Evolutionary conservation across 768 basidiomycete genomes (phyloP), one percentile per base, ranked within the genome.

Genomic region (Agaricus blazei): DNA sequence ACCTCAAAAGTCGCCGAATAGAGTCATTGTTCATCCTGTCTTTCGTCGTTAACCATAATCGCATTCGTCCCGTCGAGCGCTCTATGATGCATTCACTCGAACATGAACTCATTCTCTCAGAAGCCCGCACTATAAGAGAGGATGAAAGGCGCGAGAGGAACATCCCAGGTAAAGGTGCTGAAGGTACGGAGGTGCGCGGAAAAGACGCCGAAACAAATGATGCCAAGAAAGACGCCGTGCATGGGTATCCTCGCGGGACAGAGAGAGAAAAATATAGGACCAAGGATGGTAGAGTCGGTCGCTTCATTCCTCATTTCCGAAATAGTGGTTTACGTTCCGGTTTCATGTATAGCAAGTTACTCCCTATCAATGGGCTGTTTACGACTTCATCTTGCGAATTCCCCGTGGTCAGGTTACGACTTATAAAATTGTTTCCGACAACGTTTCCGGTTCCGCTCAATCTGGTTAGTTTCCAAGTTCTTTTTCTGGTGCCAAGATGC

Each of bases 401-500:
- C 83, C 82, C 0, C 59, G 48, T 0, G 82, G 83, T 1, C 76
- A 71, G 41, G 78, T 85, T 1, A 73, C 75, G 23, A 85, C 82
- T 1, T 85, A 85, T 60, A 83, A 82, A 57, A 72, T 76, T 26
- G 70, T 86, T 19, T 76, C 76, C 34, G 57, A 62, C 1, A 75
- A 75, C 6, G 67, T 83, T 2, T 80, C 82, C 1, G 84, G 84
- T 9, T 85, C 84, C 4, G 80, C 85, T 29, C 81, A 84, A 15
- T 84, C 85, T 60, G 81, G 82, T 83, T 58, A n/a, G 75, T 64
- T n/a, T 29, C 11, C 19, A 3, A 7, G 24, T 44, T n/a, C 15
- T 8, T 14, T 42, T 15, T 19, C 19, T 4, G n/a, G 11, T 23
- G 19, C n/a, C 12, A 15, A 7, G 9, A 27, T 42, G 44, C 29